A percentile compares a stretch with the other conserved stretches of the same genome.
These are phyloP conservation scores for Sinapis alba DNA, from an alignment of 441 rosid genomes.

Conservation along the genomic window DNA sequence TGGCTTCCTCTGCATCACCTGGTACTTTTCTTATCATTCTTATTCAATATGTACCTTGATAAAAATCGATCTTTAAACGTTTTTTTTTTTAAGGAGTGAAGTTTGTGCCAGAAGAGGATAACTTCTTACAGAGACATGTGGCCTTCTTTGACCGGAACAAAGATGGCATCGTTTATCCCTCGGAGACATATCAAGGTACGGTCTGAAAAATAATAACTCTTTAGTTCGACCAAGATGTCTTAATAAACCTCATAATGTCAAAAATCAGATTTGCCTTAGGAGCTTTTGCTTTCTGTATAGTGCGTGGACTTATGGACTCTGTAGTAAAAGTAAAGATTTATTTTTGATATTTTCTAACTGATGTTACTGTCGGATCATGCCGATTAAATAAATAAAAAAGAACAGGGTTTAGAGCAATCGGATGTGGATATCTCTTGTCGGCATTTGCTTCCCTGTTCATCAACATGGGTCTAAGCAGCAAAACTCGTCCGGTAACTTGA, in stretches of 20 bases:
- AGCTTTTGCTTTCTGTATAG: neutral
- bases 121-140: constrained; percentile 68
- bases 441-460: constrained; percentile 52
- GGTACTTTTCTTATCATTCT: constrained; percentile 16
- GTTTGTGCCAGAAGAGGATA: constrained; percentile 49
- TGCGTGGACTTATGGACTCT: constrained; percentile 3
- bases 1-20: constrained; percentile 24
- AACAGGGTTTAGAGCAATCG: constrained; percentile 86
- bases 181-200: constrained; percentile 76
- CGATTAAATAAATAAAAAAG: neutral
- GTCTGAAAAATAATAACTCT: neutral
- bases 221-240: neutral
- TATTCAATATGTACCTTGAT: neutral
- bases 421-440: constrained; percentile 58
- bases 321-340: neutral
- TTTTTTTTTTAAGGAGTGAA: constrained; percentile 21
- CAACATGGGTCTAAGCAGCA: constrained; percentile 61
- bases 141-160: constrained; percentile 81
- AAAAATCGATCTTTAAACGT: neutral
- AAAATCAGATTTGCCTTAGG: neutral
- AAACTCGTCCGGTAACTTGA: constrained; percentile 73
- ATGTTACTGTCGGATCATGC: neutral
- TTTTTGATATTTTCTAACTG: neutral
- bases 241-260: neutral
- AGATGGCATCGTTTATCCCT: constrained; percentile 81